A percentile compares a stretch with the other conserved stretches of the same genome.
These are phyloP conservation scores for Trametes polyzona DNA, from an alignment of 1,284 basidiomycete genomes.

Conservation along the genomic window DNA sequence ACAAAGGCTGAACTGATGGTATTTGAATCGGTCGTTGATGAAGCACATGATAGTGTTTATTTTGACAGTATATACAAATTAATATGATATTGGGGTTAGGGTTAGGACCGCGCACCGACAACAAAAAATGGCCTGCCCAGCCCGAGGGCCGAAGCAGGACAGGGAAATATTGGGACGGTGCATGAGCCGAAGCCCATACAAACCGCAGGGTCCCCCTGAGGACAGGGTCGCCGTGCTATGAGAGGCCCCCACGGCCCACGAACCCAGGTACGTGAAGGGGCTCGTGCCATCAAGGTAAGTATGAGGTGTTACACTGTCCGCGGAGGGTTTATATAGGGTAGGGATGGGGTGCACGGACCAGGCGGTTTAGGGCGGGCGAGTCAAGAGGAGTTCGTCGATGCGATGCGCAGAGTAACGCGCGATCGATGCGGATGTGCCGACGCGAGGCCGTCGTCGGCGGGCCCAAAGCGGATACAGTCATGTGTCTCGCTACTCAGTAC, in stretches of 20 bases:
- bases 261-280: constrained; percentile 21
- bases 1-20: no score
- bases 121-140: constrained; percentile 39
- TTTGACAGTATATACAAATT: neutral
- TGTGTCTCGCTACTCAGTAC: no score
- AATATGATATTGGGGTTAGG: constrained; percentile 31
- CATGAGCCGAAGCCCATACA: constrained; percentile 61
- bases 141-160: constrained; percentile 56
- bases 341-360: constrained; percentile 35
- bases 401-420: no score
- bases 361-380: constrained; percentile 28
- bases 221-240: constrained; percentile 37
- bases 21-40: no score
- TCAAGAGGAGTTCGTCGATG: no score
- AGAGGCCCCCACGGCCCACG: constrained; percentile 25
- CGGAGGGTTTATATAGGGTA: constrained; percentile 23
- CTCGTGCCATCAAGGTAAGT: constrained; percentile 37
- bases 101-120: constrained; percentile 30
- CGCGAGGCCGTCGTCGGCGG: no score
- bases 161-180: constrained; percentile 74
- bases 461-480: no score
- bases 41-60: no score
- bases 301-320: constrained; percentile 30
- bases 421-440: neutral
- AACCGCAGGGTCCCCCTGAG: constrained; percentile 34